These are phyloP conservation scores for Acidomyces sp. DNA, from an alignment of 495 filamentous ascomycete species.

Conservation along the genomic window DNA sequence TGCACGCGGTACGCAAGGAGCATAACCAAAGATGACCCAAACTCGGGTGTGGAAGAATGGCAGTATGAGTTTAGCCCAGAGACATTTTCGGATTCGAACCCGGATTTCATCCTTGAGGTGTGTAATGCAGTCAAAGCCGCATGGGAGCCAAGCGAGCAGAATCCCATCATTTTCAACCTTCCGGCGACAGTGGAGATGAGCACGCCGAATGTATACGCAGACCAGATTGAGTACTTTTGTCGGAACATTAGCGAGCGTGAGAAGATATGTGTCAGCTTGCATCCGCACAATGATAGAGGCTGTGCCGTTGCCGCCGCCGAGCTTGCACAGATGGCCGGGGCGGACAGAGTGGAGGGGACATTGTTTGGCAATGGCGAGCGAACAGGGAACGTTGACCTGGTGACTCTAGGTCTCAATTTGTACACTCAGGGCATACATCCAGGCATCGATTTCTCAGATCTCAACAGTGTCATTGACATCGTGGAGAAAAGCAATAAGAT, in stretches of 20 bases:
- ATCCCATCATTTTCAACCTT: conserved; percentile 93
- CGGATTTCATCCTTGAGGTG: conserved; percentile 69
- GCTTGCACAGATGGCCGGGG: conserved; percentile 93
- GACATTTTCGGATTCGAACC: conserved; percentile 84
- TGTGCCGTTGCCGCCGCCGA: conserved; percentile 83
- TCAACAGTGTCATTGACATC: conserved; percentile 72
- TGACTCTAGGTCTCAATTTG: conserved; percentile 87
- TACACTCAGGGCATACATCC: conserved; percentile 92
- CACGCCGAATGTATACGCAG: conserved; percentile 91
- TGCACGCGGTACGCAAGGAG: conserved; percentile 78
- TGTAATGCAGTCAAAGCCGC: conserved; percentile 95
- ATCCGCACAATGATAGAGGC: conserved; percentile 90
- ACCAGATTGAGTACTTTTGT: conserved; percentile 96
- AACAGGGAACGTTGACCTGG: conserved; percentile 91
- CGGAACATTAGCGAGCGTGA: conserved; percentile 59
- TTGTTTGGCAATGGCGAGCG: conserved; percentile 93
- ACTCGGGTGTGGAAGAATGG: conserved; percentile 67
- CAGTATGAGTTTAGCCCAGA: conserved; percentile 93
- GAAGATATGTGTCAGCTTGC: conserved; percentile 71
- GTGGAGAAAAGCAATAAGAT: conserved; percentile 94
- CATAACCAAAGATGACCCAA: conserved; percentile 89
- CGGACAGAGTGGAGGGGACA: conserved; percentile 86
- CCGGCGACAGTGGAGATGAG: conserved; percentile 94
- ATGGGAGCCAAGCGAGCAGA: conserved; percentile 71
- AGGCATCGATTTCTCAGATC: conserved; percentile 77